phyloP scores from a whole-genome alignment of 768 basidiomycete species.

The Tremella mesenterica region DNA sequence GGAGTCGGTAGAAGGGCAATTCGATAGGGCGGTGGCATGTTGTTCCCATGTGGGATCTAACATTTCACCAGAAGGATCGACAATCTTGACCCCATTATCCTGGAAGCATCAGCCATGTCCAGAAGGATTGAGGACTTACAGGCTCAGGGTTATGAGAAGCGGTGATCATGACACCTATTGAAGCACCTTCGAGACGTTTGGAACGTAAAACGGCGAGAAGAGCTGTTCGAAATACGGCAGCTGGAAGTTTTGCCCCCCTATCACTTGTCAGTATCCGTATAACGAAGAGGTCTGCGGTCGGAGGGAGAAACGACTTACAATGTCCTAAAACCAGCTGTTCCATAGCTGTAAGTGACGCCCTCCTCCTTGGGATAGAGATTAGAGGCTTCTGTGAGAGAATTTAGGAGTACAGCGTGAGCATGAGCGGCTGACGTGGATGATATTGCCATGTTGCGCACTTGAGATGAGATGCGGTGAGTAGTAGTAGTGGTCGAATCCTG shows the following conservation, averaged over 20 bases:
- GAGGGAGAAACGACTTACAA: conserved; percentile 51
- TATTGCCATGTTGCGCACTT: conserved; percentile 8
- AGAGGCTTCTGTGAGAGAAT: conserved; percentile 30
- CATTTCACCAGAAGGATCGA: conserved; percentile 97
- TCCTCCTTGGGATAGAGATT: conserved; percentile 59
- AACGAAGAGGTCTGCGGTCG: not conserved
- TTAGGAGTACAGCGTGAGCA: conserved; percentile 21
- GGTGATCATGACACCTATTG: conserved; percentile 96
- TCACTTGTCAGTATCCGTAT: not conserved
- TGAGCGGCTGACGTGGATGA: conserved; percentile 22
- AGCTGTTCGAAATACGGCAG: conserved; percentile 89
- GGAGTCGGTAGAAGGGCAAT: conserved; percentile 65
- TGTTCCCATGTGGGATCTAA: conserved; percentile 84
- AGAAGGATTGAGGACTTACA: conserved; percentile 48
- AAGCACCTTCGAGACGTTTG: conserved; percentile 80
- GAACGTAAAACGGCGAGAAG: conserved; percentile 82
- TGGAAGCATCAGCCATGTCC: conserved; percentile 40
- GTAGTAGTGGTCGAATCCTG: no score
- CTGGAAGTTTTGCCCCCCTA: conserved; percentile 53
- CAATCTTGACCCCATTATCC: conserved; percentile 98
- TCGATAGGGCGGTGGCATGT: conserved; percentile 77
- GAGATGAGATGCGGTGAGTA: no score
- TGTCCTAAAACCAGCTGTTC: conserved; percentile 90
- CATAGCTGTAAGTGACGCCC: conserved; percentile 68
- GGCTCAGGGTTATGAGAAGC: conserved; percentile 99